These are phyloP conservation scores for Macroventuria anomochaeta DNA, from an alignment of 2,329 filamentous ascomycete genomes.

Conservation along the genomic window DNA sequence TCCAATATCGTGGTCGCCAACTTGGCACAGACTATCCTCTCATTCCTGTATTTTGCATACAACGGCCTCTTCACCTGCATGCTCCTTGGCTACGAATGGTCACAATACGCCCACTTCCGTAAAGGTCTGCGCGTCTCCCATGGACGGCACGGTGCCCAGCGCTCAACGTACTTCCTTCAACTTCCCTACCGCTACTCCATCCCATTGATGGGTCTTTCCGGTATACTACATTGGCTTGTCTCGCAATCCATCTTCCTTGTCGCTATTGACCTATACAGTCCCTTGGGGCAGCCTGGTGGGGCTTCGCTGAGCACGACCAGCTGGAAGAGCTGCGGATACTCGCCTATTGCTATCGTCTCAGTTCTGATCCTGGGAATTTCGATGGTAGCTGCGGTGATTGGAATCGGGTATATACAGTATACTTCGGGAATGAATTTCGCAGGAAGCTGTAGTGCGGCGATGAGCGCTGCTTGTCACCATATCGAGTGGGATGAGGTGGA, in stretches of 20 bases:
- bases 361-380: constrained; percentile 1
- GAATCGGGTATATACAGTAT: constrained; percentile 75
- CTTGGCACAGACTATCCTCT: constrained; percentile 54
- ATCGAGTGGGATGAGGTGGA: too few relatives aligned
- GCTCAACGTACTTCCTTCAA: constrained; percentile 49
- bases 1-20: constrained; percentile 51
- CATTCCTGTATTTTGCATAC: constrained; percentile 54
- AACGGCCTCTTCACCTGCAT: constrained; percentile 56
- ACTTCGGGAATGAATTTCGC: constrained; percentile 71
- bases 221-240: constrained; percentile 52
- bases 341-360: constrained; percentile 16
- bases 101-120: constrained; percentile 38
- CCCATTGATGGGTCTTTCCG: constrained; percentile 45
- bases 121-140: constrained; percentile 48
- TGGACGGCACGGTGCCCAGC: constrained; percentile 38
- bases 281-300: too few relatives aligned
- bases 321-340: constrained; percentile 24
- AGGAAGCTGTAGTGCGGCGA: constrained; percentile 64
- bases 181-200: constrained; percentile 48
- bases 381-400: constrained; percentile 10
- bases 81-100: constrained; percentile 56
- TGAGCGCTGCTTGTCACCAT: constrained; percentile 20
- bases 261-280: too few relatives aligned
- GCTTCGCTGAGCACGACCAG: too few relatives aligned
- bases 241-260: constrained; percentile 51